Evolutionary conservation across 139 green algal species (phyloP), one percentile per base, ranked within the genome.

Genomic region (Gonium pectorale): DNA sequence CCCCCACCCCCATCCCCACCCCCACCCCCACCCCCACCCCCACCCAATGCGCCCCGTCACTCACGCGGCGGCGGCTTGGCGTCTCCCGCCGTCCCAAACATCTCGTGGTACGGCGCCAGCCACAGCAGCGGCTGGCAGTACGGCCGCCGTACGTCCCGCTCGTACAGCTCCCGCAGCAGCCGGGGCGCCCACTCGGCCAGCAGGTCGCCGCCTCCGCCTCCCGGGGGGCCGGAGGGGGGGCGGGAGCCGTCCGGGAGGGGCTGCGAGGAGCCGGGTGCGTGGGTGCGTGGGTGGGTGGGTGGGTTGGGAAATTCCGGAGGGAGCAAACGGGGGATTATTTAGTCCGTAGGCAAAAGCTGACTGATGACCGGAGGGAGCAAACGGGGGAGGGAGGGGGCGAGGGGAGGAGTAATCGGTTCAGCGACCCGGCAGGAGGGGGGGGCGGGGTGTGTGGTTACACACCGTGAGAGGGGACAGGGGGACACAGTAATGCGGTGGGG

Each of bases 121-220:
- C 96, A 99, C 60, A 98, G 71, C 4, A 86, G 52, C 2, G 91
- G 56, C 40, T 94, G 91, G 86, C 94, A 98, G 90, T 96, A 99
- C 11, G 66, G 60, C 5, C 89, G 87, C 81, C 85, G 72, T 78
- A 91, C 85, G 51, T 98, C 93, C 4, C 95, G 85, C 62, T 98
- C 94, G 49, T 97, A 97, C 66, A 98, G 86, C n/a, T 77, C 79
- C 26, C 90, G 86, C 40, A 96, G 83, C 62, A 92, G 71, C 5
- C 89, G 22, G 1, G 92, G 92, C 5, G 91, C 91, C 60, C 87
- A 92, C 72, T 92, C 80, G 26, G 38, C 37, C 52, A 96, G 74
- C 49, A 94, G 67, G 6, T 37, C 41, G 43, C 31, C 66, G 62
- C 13, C 11, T 22, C 63, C 33, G 60, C 75, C 78, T 8, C 29